Evolutionary conservation across 805 yeast species (phyloP).

Genomic region (Wickerhamiella musiphila): DNA sequence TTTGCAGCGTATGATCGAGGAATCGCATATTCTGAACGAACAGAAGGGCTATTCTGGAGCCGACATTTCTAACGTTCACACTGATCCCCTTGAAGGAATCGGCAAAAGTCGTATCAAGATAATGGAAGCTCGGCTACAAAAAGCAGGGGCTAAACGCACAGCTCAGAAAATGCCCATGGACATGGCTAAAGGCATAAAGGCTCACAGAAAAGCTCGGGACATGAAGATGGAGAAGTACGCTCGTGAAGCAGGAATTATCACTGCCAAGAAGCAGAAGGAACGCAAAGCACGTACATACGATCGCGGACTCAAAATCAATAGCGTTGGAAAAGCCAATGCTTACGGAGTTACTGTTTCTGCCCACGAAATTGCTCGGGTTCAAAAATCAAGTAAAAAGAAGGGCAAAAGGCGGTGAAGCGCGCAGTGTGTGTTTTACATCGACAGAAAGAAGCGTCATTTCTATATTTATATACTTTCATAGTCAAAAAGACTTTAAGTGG

Average conservation of each 20-base stretch:
- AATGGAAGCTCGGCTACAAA: constrained; percentile 21
- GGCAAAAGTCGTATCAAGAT: constrained; percentile 24
- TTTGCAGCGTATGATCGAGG: constrained; percentile 46
- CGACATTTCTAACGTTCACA: constrained; percentile 19
- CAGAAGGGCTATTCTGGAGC: constrained; percentile 19
- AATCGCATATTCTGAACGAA: constrained; percentile 41
- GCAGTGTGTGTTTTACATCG: not conserved
- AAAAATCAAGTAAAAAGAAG: not conserved
- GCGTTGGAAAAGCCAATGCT: constrained; percentile 14
- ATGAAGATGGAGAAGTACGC: constrained; percentile 58
- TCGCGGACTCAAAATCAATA: constrained; percentile 53
- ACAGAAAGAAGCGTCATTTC: too few species aligned
- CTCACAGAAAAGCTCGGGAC: constrained; percentile 33
- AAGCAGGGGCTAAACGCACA: constrained; percentile 22
- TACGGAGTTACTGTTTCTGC: constrained; percentile 13
- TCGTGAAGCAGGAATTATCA: constrained; percentile 74
- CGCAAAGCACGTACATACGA: constrained; percentile 34
- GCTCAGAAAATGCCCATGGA: constrained; percentile 77
- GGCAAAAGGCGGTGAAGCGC: not conserved
- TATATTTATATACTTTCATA: too few species aligned
- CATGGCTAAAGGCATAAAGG: constrained; percentile 70
- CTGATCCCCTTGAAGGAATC: constrained; percentile 22
- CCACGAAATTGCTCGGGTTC: constrained; percentile 12
- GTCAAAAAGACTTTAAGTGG: too few species aligned
- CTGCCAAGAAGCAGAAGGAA: constrained; percentile 40